phyloP scores from a whole-genome alignment of 2,329 filamentous ascomycete genomes.

The Aspergillus pseudonomiae region DNA sequence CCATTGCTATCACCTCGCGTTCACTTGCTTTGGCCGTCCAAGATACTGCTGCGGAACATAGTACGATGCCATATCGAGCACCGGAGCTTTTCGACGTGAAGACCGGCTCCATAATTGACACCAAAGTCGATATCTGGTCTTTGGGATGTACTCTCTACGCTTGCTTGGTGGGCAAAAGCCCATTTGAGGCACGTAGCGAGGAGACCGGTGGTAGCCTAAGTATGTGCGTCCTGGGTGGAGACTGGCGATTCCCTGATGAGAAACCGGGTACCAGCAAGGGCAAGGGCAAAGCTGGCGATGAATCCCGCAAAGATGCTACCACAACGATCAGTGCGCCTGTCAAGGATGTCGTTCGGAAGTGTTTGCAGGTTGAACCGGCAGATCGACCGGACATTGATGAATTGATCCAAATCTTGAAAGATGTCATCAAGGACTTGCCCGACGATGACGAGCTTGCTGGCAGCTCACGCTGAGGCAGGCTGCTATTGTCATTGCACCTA shows the following conservation, averaged over 20 bases:
- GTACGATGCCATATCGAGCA: slow-evolving; percentile 96
- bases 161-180: slow-evolving; percentile 92
- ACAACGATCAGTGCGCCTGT: slow-evolving; percentile 75
- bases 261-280: slow-evolving; percentile 62
- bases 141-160: slow-evolving; percentile 97
- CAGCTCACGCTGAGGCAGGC: slow-evolving; percentile 24
- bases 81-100: slow-evolving; percentile 98
- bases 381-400: slow-evolving; percentile 87
- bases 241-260: slow-evolving; percentile 96
- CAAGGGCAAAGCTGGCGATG: slow-evolving; percentile 53
- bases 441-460: slow-evolving; percentile 56
- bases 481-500: too few relatives aligned
- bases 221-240: slow-evolving; percentile 88
- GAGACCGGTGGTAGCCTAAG: slow-evolving; percentile 93
- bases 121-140: slow-evolving; percentile 97
- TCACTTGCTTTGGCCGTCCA: slow-evolving; percentile 90
- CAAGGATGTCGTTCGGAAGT: slow-evolving; percentile 83
- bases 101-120: slow-evolving; percentile 87
- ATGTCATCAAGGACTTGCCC: slow-evolving; percentile 68
- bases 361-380: slow-evolving; percentile 80
- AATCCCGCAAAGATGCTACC: slow-evolving; percentile 42
- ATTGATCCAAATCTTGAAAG: slow-evolving; percentile 77
- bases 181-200: slow-evolving; percentile 93
- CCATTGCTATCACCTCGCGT: slow-evolving; percentile 84
- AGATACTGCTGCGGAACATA: slow-evolving; percentile 93